phyloP scores from a whole-genome alignment of 345 rosid genomes.

The Boechera stricta region DNA sequence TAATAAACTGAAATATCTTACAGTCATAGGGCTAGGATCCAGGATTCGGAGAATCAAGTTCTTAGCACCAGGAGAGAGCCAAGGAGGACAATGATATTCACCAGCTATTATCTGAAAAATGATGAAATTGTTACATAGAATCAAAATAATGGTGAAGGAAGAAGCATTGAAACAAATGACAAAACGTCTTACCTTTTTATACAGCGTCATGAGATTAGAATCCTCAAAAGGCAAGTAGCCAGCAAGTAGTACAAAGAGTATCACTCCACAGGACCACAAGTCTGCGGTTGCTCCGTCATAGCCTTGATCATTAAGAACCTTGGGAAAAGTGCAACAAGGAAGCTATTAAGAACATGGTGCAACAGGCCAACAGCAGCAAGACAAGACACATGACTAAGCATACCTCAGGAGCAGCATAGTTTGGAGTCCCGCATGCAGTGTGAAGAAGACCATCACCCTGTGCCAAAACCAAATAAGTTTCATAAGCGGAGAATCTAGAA shows the following conservation, averaged over 20 bases:
- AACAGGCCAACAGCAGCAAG: conserved; percentile 16
- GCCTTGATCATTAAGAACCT: conserved; percentile 97
- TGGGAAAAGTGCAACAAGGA: conserved; percentile 20
- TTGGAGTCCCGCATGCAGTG: conserved; percentile 99
- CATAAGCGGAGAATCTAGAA: conserved; percentile 18
- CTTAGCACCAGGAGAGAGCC: conserved; percentile 94
- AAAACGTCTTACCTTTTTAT: conserved; percentile 70
- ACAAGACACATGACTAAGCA: conserved; percentile 40
- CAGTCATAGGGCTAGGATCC: conserved; percentile 88
- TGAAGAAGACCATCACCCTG: conserved; percentile 98
- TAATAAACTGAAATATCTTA: conserved; percentile 49
- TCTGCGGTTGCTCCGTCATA: conserved; percentile 98
- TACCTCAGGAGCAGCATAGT: conserved; percentile 99
- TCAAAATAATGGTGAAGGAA: conserved; percentile 23
- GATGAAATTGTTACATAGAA: conserved; percentile 29
- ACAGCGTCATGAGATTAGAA: conserved; percentile 77
- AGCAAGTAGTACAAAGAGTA: conserved; percentile 96
- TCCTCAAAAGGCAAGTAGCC: conserved; percentile 98
- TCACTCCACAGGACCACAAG: conserved; percentile 99
- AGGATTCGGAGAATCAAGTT: conserved; percentile 80
- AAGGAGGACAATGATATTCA: conserved; percentile 81
- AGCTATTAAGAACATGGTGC: conserved; percentile 12
- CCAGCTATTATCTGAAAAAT: conserved; percentile 78
- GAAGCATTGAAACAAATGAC: neutral
- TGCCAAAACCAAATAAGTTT: conserved; percentile 43